Evolutionary conservation across 345 rosid genomes (phyloP).

Genomic region (Euclidium syriacum): DNA sequence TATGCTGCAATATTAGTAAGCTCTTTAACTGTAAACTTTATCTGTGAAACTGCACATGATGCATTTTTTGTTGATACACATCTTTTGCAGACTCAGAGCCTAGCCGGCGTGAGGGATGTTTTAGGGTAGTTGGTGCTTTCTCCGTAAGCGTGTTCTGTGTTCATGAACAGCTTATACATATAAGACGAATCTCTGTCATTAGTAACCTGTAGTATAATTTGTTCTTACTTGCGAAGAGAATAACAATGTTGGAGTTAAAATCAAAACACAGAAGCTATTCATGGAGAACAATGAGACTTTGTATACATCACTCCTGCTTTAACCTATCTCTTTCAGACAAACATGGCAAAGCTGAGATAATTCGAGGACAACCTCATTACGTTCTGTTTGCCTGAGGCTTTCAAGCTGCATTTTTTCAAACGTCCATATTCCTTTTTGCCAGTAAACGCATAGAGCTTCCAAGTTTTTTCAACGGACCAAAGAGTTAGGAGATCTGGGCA

Average conservation of each 20-base stretch:
- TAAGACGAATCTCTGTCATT: not conserved
- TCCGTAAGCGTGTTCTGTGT: too few relatives aligned
- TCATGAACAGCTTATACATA: too few relatives aligned
- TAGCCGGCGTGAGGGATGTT: too few relatives aligned
- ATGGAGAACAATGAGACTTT: constrained; percentile 60
- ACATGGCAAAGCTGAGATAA: constrained; percentile 71
- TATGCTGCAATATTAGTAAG: too few relatives aligned
- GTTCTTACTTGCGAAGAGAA: constrained; percentile 24
- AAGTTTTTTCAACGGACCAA: not conserved
- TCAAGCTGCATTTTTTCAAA: constrained; percentile 25
- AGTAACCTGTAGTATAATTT: not conserved
- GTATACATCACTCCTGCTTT: not conserved
- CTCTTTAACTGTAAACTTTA: too few relatives aligned
- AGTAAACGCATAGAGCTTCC: not conserved
- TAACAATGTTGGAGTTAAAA: constrained; percentile 45
- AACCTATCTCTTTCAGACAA: constrained; percentile 36
- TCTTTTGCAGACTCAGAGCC: too few relatives aligned
- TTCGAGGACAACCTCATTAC: constrained; percentile 48
- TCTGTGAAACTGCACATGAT: too few relatives aligned
- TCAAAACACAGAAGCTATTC: constrained; percentile 60
- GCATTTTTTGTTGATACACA: too few relatives aligned
- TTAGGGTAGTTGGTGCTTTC: too few relatives aligned
- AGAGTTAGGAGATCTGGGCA: not conserved
- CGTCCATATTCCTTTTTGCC: not conserved
- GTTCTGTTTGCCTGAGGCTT: constrained; percentile 36